Percentiles rank a stretch among this genome's conserved stretches.
These are phyloP conservation scores for Neoscytalidium dimidiatum DNA, from an alignment of 2,329 filamentous ascomycete species.

Conservation along the genomic window DNA sequence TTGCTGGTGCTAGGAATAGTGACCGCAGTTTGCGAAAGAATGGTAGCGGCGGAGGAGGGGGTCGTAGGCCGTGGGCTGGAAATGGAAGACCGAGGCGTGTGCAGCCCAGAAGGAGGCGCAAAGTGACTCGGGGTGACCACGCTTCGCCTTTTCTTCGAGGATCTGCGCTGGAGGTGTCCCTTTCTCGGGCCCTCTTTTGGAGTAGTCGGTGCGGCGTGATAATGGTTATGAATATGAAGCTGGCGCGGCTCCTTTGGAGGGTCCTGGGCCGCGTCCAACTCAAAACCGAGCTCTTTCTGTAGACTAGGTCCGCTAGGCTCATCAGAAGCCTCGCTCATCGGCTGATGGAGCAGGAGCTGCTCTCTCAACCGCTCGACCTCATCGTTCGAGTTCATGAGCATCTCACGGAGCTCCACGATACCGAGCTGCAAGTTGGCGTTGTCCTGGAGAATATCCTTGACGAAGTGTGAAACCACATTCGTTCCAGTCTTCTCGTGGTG, in stretches of 20 bases:
- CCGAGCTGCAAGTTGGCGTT: conserved; percentile 92
- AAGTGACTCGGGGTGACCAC: conserved; percentile 59
- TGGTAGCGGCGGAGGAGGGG: conserved; percentile 55
- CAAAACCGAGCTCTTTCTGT: conserved; percentile 67
- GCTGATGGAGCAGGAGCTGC: conserved; percentile 78
- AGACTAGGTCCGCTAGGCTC: conserved; percentile 55
- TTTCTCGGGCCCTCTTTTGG: conserved; percentile 40
- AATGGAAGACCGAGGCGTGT: conserved; percentile 41
- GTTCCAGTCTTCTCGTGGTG: conserved; percentile 60
- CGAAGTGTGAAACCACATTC: conserved; percentile 89
- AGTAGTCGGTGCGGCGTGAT: conserved; percentile 57
- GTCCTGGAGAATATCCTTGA: conserved; percentile 91
- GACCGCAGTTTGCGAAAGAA: conserved; percentile 64
- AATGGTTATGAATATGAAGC: conserved; percentile 92
- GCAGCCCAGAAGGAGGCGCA: conserved; percentile 43
- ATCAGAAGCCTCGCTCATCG: conserved; percentile 50
- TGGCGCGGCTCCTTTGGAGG: conserved; percentile 28
- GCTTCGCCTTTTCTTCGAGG: conserved; percentile 72
- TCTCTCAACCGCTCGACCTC: conserved; percentile 87
- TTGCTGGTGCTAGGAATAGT: conserved; percentile 53
- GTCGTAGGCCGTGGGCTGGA: conserved; percentile 37
- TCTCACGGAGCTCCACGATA: conserved; percentile 85
- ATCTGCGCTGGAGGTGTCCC: conserved; percentile 54
- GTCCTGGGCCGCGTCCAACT: conserved; percentile 23
- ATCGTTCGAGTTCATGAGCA: conserved; percentile 89